A percentile compares a stretch with the other conserved stretches of the same genome.
phyloP scores from a whole-genome alignment of 2,329 filamentous ascomycete species.

The Hawksworthiomyces lignivorus region DNA sequence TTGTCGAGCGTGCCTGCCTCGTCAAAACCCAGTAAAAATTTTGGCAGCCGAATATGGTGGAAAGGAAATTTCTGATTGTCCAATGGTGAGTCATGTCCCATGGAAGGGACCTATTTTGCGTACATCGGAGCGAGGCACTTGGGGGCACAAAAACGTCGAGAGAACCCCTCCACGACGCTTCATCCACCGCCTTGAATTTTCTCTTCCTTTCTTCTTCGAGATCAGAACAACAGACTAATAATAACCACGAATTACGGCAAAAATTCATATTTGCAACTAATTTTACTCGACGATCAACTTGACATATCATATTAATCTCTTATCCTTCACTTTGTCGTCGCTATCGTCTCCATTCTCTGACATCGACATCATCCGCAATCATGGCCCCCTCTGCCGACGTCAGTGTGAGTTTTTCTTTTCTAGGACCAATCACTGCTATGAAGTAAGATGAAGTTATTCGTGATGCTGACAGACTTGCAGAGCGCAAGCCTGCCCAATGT shows the following conservation, averaged over 20 bases:
- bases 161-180: neutral
- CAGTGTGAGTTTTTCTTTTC: slow-evolving; percentile 10
- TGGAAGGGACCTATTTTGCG: too few species aligned
- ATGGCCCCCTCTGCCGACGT: slow-evolving; percentile 17
- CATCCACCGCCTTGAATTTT: slow-evolving; percentile 6
- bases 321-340: neutral
- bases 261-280: too few species aligned
- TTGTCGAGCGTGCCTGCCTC: too few species aligned
- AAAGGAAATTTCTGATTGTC: slow-evolving; percentile 15
- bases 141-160: slow-evolving; percentile 6
- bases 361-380: neutral
- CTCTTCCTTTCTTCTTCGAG: neutral
- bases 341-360: neutral
- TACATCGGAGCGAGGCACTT: slow-evolving; percentile 12
- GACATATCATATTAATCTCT: too few species aligned
- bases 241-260: too few species aligned
- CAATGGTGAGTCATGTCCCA: slow-evolving; percentile 15
- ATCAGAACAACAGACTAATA: too few species aligned
- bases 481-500: slow-evolving; percentile 10
- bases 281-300: too few species aligned
- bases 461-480: slow-evolving; percentile 2
- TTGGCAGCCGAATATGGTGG: neutral
- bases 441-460: neutral
- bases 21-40: neutral
- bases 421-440: neutral